Evolutionary conservation across 495 filamentous ascomycete genomes (phyloP).

Genomic region (Annulohypoxylon stygium): DNA sequence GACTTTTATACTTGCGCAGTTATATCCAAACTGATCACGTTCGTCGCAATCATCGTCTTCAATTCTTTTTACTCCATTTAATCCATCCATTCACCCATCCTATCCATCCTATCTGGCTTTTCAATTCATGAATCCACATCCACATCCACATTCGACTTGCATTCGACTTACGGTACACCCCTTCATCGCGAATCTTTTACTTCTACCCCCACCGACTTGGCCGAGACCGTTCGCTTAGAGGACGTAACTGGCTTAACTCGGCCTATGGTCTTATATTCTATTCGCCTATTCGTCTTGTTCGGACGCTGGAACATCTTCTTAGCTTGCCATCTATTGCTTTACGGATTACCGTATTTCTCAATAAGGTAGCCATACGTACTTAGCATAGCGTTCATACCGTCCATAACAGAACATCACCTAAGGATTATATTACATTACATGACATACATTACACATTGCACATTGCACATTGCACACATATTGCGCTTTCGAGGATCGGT

Average conservation of each 20-base stretch:
- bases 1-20: not conserved
- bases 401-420: not conserved
- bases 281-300: slow-evolving; percentile 32
- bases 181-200: not conserved
- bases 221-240: slow-evolving; percentile 32
- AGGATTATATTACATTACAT: not conserved
- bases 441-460: slow-evolving; percentile 9
- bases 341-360: slow-evolving; percentile 30
- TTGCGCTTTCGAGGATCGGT: slow-evolving; percentile 10
- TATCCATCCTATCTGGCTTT: not conserved
- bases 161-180: not conserved
- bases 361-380: not conserved
- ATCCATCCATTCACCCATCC: too few relatives aligned
- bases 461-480: not conserved
- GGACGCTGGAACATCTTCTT: slow-evolving; percentile 40
- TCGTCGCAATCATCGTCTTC: slow-evolving; percentile 13
- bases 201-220: slow-evolving; percentile 25
- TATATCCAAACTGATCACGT: not conserved
- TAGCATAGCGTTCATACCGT: too few relatives aligned
- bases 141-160: slow-evolving; percentile 1
- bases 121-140: slow-evolving; percentile 30
- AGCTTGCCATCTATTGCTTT: slow-evolving; percentile 14
- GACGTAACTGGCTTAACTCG: slow-evolving; percentile 22
- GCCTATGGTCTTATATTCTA: slow-evolving; percentile 19
- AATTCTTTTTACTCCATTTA: slow-evolving; percentile 12